Evolutionary conservation across 495 filamentous ascomycete species (phyloP).

Genomic region (Entonaema liquescens): DNA sequence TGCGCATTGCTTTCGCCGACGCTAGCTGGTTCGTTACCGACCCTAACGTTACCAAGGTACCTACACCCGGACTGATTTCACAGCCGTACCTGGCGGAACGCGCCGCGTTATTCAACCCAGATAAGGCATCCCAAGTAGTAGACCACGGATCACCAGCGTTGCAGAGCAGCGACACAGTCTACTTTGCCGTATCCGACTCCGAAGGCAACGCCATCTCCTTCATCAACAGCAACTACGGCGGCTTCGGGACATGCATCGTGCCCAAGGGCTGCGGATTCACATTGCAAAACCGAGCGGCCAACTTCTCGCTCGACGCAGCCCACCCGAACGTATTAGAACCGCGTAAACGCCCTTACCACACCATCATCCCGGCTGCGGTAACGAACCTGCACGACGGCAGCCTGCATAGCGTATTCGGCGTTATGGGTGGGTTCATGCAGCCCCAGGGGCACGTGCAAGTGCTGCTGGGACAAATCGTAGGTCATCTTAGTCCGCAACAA

Average conservation of each 20-base stretch:
- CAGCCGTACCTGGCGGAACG: conserved; percentile 52
- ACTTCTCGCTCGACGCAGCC: conserved; percentile 70
- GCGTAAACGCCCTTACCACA: conserved; percentile 93
- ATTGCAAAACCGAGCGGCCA: conserved; percentile 91
- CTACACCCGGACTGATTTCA: conserved; percentile 69
- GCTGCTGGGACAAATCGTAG: conserved; percentile 86
- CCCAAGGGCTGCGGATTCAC: conserved; percentile 87
- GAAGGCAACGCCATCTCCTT: conserved; percentile 91
- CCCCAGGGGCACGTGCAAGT: conserved; percentile 98
- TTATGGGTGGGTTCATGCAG: conserved; percentile 99
- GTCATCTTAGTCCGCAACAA: conserved; percentile 84
- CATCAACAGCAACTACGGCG: conserved; percentile 94
- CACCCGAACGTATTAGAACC: conserved; percentile 86
- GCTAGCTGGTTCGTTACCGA: conserved; percentile 90
- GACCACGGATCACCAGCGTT: conserved; percentile 66
- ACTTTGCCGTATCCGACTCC: conserved; percentile 83
- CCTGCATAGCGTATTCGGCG: conserved; percentile 86
- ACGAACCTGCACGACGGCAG: conserved; percentile 76
- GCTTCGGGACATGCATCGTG: conserved; percentile 89
- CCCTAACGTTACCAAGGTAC: conserved; percentile 72
- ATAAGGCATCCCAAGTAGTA: conserved; percentile 35
- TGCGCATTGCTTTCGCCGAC: conserved; percentile 94
- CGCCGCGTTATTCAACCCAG: conserved; percentile 50
- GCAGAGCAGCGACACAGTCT: conserved; percentile 87
- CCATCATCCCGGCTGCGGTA: conserved; percentile 92